phyloP scores from a whole-genome alignment of 768 basidiomycete species.

The Fomitopsis pulvina region DNA sequence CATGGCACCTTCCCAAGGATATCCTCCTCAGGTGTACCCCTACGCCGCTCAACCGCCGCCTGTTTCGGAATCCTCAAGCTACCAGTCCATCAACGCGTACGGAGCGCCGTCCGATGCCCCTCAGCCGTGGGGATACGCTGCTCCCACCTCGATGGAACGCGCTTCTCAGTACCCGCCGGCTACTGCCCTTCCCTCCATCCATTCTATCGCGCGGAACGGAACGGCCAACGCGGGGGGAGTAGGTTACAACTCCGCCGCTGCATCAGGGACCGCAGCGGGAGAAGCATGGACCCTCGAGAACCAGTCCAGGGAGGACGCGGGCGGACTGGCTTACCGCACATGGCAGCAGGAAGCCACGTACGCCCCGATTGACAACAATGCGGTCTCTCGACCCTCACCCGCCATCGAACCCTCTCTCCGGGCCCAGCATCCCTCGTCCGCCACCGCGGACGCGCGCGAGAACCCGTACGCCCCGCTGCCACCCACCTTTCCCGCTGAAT shows the following conservation, averaged over 20 bases:
- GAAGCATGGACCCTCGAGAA: conserved; percentile 18
- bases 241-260: conserved; percentile 15
- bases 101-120: conserved; percentile 34
- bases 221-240: conserved; percentile 8
- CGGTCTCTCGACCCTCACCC: conserved; percentile 7
- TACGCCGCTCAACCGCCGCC: conserved; percentile 37
- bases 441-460: conserved; percentile 14
- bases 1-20: conserved; percentile 35
- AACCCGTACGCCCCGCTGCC: conserved; percentile 14
- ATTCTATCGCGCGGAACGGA: conserved; percentile 36
- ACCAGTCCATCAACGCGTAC: conserved; percentile 34
- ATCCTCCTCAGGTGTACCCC: conserved; percentile 35
- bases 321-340: conserved; percentile 16
- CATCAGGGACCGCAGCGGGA: conserved; percentile 10
- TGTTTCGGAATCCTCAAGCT: conserved; percentile 34
- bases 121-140: conserved; percentile 51
- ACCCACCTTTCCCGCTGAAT: conserved; percentile 9
- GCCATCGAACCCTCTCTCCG: conserved; percentile 15
- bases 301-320: conserved; percentile 14
- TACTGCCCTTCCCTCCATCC: conserved; percentile 48
- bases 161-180: conserved; percentile 35
- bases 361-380: conserved; percentile 14
- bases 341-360: conserved; percentile 19
- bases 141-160: conserved; percentile 27
- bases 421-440: conserved; percentile 6